These are phyloP conservation scores for Boletus hoseneyae DNA, from an alignment of 1,284 basidiomycete species.

Conservation along the genomic window DNA sequence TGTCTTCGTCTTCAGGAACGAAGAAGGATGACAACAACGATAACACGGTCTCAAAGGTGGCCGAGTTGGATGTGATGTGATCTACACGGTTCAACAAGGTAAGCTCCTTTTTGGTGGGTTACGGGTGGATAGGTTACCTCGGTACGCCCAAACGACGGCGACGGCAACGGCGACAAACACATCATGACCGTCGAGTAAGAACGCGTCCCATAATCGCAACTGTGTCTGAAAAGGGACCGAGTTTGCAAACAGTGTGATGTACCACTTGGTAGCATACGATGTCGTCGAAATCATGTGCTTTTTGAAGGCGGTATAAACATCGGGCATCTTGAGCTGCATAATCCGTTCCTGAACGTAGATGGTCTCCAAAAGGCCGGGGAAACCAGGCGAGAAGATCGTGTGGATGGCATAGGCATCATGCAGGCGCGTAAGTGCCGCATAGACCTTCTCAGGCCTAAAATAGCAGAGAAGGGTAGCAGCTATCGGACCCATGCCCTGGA, in stretches of 20 bases:
- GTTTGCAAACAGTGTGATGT: conserved; percentile 96
- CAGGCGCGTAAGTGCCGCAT: conserved; percentile 78
- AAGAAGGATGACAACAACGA: conserved; percentile 90
- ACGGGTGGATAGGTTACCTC: conserved; percentile 47
- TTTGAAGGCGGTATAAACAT: conserved; percentile 81
- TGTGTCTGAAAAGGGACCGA: conserved; percentile 96
- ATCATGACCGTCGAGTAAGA: conserved; percentile 88
- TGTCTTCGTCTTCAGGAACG: conserved; percentile 84
- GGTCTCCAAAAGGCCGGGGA: conserved; percentile 91
- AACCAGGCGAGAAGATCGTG: conserved; percentile 88
- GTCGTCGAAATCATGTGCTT: conserved; percentile 89
- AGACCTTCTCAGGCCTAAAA: conserved; percentile 85
- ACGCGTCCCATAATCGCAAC: conserved; percentile 92
- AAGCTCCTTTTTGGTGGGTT: conserved; percentile 2
- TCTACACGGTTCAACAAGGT: conserved; percentile 46
- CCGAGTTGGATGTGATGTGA: conserved; percentile 68
- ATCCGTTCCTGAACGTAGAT: conserved; percentile 94
- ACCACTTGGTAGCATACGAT: conserved; percentile 98
- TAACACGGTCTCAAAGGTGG: conserved; percentile 90
- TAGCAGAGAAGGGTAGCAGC: conserved; percentile 95
- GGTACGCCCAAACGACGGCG: conserved; percentile 87
- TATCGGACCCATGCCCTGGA: conserved; percentile 98
- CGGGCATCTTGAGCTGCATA: conserved; percentile 82
- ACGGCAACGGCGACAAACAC: conserved; percentile 83
- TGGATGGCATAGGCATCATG: conserved; percentile 92